Percentiles rank a stretch among this genome's conserved stretches.
These are phyloP conservation scores for Xerocomellus amylosporus DNA, from an alignment of 768 basidiomycete species.

Conservation along the genomic window DNA sequence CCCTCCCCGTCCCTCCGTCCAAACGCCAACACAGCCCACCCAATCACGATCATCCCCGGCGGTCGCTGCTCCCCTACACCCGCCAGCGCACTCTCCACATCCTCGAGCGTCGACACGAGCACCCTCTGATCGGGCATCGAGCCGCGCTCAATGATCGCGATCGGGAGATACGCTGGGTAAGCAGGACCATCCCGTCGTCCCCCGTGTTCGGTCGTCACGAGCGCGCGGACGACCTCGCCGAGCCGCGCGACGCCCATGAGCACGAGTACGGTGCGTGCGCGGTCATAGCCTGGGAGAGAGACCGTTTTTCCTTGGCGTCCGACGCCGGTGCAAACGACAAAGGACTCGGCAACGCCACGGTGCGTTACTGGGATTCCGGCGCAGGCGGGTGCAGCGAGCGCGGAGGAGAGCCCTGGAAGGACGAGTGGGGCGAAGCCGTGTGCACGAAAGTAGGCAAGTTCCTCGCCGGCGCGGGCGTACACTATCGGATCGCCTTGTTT, in stretches of 20 bases:
- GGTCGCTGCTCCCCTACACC: constrained; percentile 82
- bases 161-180: constrained; percentile 77
- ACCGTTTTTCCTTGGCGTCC: constrained; percentile 83
- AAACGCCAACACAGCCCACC: constrained; percentile 84
- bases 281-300: constrained; percentile 82
- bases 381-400: constrained; percentile 85
- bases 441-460: constrained; percentile 86
- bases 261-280: constrained; percentile 75
- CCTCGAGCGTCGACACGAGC: constrained; percentile 69
- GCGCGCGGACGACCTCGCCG: constrained; percentile 60
- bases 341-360: constrained; percentile 86
- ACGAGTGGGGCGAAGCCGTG: constrained; percentile 82
- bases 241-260: constrained; percentile 96
- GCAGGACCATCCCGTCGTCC: constrained; percentile 49
- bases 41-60: constrained; percentile 94
- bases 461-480: constrained; percentile 93
- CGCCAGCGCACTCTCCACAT: constrained; percentile 69
- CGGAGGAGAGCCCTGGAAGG: constrained; percentile 87
- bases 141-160: constrained; percentile 94
- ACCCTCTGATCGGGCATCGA: constrained; percentile 91
- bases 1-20: constrained; percentile 35
- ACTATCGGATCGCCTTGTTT: constrained; percentile 98
- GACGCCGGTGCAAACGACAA: constrained; percentile 92
- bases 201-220: constrained; percentile 36
- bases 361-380: constrained; percentile 94